A percentile compares a stretch with the other conserved stretches of the same genome.
phyloP scores from a whole-genome alignment of 225 moss, liverwort and hornwort genomes.

The Pseudoscleropodium purum region DNA sequence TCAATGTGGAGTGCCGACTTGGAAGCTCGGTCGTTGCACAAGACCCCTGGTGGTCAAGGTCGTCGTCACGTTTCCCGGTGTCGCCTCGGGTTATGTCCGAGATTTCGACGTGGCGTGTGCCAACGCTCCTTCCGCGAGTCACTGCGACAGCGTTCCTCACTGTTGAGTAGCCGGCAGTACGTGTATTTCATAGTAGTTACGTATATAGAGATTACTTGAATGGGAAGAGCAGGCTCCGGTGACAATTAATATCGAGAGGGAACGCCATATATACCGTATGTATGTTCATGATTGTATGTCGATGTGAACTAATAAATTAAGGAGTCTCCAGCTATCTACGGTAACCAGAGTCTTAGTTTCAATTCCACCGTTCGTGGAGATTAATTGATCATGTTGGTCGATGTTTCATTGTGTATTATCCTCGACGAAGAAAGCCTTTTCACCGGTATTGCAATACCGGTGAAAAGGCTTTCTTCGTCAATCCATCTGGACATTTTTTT shows the following conservation, averaged over 20 bases:
- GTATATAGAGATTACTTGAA: too few relatives aligned
- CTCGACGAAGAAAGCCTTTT: too few relatives aligned
- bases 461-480: not conserved
- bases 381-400: not conserved
- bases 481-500: not conserved
- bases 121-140: not conserved
- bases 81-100: not conserved
- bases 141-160: not conserved
- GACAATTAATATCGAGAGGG: too few relatives aligned
- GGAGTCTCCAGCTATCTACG: too few relatives aligned
- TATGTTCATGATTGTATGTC: too few relatives aligned
- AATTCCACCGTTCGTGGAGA: not conserved
- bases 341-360: not conserved
- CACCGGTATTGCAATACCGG: not conserved
- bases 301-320: too few relatives aligned
- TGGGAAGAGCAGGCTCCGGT: too few relatives aligned
- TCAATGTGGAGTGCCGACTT: not conserved
- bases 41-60: not conserved
- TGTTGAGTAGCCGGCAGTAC: not conserved
- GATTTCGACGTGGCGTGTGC: not conserved
- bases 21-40: not conserved
- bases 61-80: too few relatives aligned
- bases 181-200: not conserved
- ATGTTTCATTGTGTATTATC: too few relatives aligned
- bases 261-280: too few relatives aligned